phyloP scores from a whole-genome alignment of 257 asterid species.

The Craterostigma plantagineum region DNA sequence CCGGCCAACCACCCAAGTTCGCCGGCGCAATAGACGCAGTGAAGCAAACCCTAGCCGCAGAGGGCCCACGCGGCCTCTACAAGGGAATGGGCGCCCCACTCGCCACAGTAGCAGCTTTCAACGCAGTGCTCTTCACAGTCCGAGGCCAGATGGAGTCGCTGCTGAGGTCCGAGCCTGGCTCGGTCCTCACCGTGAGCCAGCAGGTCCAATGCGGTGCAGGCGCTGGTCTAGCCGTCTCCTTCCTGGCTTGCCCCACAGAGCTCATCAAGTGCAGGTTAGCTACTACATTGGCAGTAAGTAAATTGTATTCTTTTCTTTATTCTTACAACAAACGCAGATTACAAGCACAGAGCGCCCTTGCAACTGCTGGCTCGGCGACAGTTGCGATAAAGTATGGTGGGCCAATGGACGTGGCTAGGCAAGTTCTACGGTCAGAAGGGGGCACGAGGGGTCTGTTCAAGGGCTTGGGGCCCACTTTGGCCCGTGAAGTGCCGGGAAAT shows the following conservation, averaged over 20 bases:
- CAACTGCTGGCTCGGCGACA: slow-evolving; percentile 17
- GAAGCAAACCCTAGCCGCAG: slow-evolving; percentile 72
- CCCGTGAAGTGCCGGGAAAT: slow-evolving; percentile 76
- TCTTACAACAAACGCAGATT: slow-evolving; percentile 15
- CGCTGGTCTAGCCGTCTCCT: slow-evolving; percentile 57
- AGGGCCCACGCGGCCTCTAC: slow-evolving; percentile 81
- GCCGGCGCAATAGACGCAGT: slow-evolving; percentile 86
- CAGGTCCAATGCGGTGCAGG: slow-evolving; percentile 58
- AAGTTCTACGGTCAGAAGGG: slow-evolving; percentile 41
- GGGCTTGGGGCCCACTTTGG: slow-evolving; percentile 58
- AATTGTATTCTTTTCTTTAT: no score
- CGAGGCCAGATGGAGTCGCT: slow-evolving; percentile 55
- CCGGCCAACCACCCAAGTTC: slow-evolving; percentile 63
- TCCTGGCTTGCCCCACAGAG: slow-evolving; percentile 73
- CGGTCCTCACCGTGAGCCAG: slow-evolving; percentile 36
- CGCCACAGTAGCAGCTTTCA: slow-evolving; percentile 63
- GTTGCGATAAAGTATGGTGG: slow-evolving; percentile 45
- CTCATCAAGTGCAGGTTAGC: slow-evolving; percentile 77
- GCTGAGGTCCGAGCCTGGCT: slow-evolving; percentile 51
- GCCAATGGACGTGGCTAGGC: slow-evolving; percentile 76
- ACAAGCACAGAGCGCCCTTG: slow-evolving; percentile 68
- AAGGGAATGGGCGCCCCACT: slow-evolving; percentile 95
- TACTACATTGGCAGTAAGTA: no score
- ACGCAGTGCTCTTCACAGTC: slow-evolving; percentile 48
- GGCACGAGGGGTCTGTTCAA: slow-evolving; percentile 61